A percentile compares a stretch with the other conserved stretches of the same genome.
Conservation (phyloP, 1,284 basidiomycete genomes). For the Pseudozyma flocculosa region DNA sequence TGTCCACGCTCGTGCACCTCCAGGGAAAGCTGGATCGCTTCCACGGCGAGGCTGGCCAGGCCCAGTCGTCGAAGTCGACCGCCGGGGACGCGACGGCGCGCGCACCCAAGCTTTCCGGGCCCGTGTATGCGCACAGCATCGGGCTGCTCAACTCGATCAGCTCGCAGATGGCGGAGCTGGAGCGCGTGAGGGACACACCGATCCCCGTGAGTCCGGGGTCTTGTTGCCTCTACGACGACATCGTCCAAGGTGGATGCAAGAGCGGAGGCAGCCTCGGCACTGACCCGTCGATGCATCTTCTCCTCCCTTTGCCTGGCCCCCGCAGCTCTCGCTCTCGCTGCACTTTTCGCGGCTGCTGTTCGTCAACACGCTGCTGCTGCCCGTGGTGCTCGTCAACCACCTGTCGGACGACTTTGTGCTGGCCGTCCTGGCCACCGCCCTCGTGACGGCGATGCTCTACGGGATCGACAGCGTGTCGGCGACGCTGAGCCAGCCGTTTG, state of each 20-base stretch:
- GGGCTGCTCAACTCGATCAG: conserved; percentile 27
- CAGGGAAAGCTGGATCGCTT: conserved; percentile 16
- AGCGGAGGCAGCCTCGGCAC: too few relatives aligned
- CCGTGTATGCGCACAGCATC: conserved; percentile 29
- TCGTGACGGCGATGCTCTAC: conserved; percentile 33
- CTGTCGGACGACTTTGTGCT: conserved; percentile 8
- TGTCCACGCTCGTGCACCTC: conserved; percentile 12
- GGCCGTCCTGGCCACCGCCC: conserved; percentile 3
- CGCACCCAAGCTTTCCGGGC: conserved; percentile 6
- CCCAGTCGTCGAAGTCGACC: too few relatives aligned
- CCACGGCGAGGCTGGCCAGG: conserved; percentile 5
- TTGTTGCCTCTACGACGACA: too few relatives aligned
- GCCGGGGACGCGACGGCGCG: too few relatives aligned
- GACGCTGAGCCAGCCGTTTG: conserved; percentile 26
- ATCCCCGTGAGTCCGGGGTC: conserved; percentile 15
- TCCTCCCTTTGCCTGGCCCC: not conserved
- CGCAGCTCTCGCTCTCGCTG: conserved; percentile 8
- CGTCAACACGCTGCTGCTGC: conserved; percentile 21
- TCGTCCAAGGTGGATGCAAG: too few relatives aligned
- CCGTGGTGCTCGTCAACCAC: conserved; percentile 21
- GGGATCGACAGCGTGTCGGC: conserved; percentile 32
- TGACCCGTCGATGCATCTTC: too few relatives aligned
- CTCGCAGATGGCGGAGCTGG: conserved; percentile 29
- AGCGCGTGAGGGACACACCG: conserved; percentile 32
- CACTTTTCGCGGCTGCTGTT: conserved; percentile 21